Evolutionary conservation across 106 monocot species (phyloP).

Genomic region (Iris macrosiphon): DNA sequence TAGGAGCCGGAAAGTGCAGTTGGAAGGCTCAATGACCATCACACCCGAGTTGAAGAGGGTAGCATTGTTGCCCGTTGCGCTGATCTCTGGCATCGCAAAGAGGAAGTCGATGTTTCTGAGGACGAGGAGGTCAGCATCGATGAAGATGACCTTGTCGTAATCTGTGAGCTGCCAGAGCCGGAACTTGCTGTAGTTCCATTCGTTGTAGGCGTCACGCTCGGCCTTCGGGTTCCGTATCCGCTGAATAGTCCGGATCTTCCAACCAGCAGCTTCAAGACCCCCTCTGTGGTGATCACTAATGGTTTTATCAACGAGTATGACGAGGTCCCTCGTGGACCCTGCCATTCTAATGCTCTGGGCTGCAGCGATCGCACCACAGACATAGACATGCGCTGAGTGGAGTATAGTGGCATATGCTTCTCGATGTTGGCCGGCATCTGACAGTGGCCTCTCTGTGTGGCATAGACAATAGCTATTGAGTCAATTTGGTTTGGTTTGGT

Average conservation of each 20-base stretch:
- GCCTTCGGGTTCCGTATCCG: conserved; percentile 76
- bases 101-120: conserved; percentile 65
- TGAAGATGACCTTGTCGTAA: conserved; percentile 72
- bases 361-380: conserved; percentile 66
- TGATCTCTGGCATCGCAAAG: conserved; percentile 66
- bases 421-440: conserved; percentile 19
- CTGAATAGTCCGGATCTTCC: conserved; percentile 56
- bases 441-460: conserved; percentile 23
- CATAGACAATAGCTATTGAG: background rate
- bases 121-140: conserved; percentile 71
- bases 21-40: conserved; percentile 77
- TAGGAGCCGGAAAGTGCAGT: conserved; percentile 57
- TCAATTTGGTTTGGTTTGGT: background rate
- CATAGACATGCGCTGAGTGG: conserved; percentile 56
- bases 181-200: conserved; percentile 93
- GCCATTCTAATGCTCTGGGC: conserved; percentile 64
- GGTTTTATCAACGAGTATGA: conserved; percentile 59
- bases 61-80: conserved; percentile 62
- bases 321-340: conserved; percentile 59
- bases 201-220: conserved; percentile 62
- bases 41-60: conserved; percentile 79
- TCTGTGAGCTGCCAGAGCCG: conserved; percentile 81
- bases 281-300: conserved; percentile 41
- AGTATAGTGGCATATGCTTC: conserved; percentile 77
- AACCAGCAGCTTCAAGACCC: conserved; percentile 57